phyloP scores from a whole-genome alignment of 495 filamentous ascomycete species.

The Bacidia rubella region DNA sequence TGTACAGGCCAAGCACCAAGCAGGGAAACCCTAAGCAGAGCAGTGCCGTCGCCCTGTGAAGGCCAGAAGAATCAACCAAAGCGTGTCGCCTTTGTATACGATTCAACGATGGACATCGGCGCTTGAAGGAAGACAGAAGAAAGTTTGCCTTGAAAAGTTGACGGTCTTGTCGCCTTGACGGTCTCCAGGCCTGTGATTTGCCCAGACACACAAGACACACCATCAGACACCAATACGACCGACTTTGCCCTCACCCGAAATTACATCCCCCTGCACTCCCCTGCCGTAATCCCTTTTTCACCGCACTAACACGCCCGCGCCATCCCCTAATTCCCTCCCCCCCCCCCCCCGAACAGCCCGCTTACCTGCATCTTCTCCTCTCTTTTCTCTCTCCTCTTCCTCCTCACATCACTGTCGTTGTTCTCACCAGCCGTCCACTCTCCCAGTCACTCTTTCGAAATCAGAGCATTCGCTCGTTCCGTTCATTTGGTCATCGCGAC shows the following conservation, averaged over 20 bases:
- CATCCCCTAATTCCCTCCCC: not conserved
- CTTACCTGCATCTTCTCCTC: conserved; percentile 1
- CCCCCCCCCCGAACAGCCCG: too few species aligned
- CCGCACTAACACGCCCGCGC: not conserved
- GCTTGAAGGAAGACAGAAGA: not conserved
- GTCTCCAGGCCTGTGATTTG: too few species aligned
- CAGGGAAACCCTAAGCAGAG: too few species aligned
- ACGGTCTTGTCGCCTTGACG: too few species aligned
- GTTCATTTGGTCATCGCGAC: conserved; percentile 15
- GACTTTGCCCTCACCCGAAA: not conserved
- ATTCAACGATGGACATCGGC: not conserved
- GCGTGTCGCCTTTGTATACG: too few species aligned
- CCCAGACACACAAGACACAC: too few species aligned
- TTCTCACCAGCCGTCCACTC: conserved; percentile 1
- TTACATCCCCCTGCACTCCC: not conserved
- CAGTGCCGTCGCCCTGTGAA: too few species aligned
- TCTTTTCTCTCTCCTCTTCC: conserved; percentile 7
- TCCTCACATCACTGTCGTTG: conserved; percentile 7
- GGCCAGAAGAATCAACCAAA: too few species aligned
- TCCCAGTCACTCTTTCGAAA: conserved; percentile 14
- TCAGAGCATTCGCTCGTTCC: conserved; percentile 22
- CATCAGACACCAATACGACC: too few species aligned
- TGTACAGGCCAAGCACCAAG: too few species aligned
- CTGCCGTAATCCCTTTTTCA: not conserved
- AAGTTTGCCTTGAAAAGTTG: too few species aligned